A percentile compares a stretch with the other conserved stretches of the same genome.
Conservation (phyloP, 441 rosid genomes). For the Eutrema salsugineum region DNA sequence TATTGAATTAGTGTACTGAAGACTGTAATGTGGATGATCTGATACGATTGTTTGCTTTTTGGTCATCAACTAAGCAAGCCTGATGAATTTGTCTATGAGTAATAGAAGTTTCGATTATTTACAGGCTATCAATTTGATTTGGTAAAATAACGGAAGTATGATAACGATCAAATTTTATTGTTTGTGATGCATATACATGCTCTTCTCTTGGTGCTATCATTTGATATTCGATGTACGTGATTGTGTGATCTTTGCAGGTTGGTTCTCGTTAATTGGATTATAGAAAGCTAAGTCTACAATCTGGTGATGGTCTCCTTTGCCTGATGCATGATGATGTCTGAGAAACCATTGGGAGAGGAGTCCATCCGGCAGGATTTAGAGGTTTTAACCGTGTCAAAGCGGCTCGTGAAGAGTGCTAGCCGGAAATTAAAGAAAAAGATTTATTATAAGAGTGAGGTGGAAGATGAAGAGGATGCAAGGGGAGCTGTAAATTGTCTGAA, state of each 20-base stretch:
- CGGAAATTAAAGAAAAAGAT: conserved; percentile 65
- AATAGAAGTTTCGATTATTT: background rate
- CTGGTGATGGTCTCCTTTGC: background rate
- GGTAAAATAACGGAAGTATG: background rate
- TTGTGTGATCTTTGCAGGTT: background rate
- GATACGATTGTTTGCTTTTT: background rate
- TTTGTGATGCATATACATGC: background rate
- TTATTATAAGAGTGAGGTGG: conserved; percentile 40
- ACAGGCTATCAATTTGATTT: background rate
- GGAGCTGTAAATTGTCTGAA: conserved; percentile 67
- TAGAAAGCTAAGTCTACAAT: background rate
- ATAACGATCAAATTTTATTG: background rate
- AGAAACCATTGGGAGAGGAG: conserved; percentile 47
- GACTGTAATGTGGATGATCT: background rate
- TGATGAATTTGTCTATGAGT: background rate
- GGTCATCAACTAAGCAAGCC: background rate
- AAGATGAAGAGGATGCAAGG: conserved; percentile 48
- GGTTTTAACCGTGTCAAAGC: conserved; percentile 64
- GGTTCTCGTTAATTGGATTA: background rate
- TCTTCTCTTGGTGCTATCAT: background rate
- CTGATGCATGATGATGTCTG: conserved; percentile 42
- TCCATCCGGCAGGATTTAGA: conserved; percentile 60
- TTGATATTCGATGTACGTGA: background rate
- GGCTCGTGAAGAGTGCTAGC: conserved; percentile 74
- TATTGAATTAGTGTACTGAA: background rate